Evolutionary conservation across 768 basidiomycete genomes (phyloP).

Genomic region (Suillus subaureus): DNA sequence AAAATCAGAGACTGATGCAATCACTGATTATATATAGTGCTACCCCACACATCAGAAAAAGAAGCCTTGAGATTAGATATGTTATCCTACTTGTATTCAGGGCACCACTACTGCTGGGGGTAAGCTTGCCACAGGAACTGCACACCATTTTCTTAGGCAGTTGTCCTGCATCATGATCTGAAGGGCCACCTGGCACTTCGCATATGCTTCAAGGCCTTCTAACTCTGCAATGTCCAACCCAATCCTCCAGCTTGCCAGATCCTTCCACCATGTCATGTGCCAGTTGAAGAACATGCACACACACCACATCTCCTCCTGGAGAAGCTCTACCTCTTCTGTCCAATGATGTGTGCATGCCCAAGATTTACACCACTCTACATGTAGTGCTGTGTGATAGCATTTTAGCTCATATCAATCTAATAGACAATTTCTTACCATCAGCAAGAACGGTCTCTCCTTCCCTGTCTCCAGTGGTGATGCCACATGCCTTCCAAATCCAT

Average conservation of each 20-base stretch:
- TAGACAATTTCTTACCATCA: constrained; percentile 2
- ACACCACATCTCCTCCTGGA: constrained; percentile 8
- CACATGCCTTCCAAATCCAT: neutral
- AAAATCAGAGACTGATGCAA: neutral
- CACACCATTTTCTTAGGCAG: neutral
- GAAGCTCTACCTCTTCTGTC: constrained; percentile 9
- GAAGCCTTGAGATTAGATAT: too few species aligned
- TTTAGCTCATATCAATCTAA: neutral
- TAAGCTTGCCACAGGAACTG: neutral
- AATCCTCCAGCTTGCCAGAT: neutral
- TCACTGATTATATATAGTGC: neutral
- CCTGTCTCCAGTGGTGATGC: neutral
- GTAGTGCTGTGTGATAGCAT: neutral
- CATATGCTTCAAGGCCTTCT: neutral
- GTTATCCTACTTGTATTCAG: neutral
- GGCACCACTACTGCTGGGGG: neutral
- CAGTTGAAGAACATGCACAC: neutral
- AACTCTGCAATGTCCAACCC: neutral
- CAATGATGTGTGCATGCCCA: neutral
- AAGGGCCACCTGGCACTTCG: neutral
- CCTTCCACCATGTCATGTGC: neutral
- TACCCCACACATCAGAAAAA: neutral
- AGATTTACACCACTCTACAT: constrained; percentile 14
- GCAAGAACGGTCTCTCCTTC: neutral
- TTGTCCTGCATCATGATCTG: neutral